Percentiles rank a stretch among this genome's conserved stretches.
phyloP scores from a whole-genome alignment of 129 eudicot species.

The Logfia minima region DNA sequence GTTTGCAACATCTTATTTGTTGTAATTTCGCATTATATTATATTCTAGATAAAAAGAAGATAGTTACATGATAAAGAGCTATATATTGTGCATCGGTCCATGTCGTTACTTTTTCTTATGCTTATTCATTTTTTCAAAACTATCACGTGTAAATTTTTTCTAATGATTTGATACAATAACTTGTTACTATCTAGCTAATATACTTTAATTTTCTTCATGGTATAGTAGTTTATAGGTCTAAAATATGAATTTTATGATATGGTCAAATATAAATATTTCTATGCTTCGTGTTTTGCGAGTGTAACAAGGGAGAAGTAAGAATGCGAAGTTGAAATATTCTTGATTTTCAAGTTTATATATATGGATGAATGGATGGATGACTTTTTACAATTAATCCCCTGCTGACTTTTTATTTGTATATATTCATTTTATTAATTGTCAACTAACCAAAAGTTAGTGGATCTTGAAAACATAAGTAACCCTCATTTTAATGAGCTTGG shows the following conservation, averaged over 20 bases:
- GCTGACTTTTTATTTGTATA: constrained; percentile 29
- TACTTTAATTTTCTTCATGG: no score
- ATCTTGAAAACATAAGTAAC: constrained; percentile 35
- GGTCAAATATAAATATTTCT: background rate
- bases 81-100: background rate
- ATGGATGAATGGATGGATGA: constrained; percentile 23
- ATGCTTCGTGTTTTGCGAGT: background rate
- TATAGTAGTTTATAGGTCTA: no score
- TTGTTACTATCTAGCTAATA: no score
- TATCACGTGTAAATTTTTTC: no score
- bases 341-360: background rate
- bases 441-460: constrained; percentile 24
- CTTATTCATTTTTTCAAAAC: no score
- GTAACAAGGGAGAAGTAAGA: background rate
- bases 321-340: background rate
- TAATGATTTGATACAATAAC: no score
- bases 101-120: background rate
- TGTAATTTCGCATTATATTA: background rate
- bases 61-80: background rate
- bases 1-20: background rate
- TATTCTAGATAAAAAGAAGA: constrained; percentile 13
- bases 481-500: constrained; percentile 33
- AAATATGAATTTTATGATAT: no score
- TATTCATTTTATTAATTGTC: constrained; percentile 26
- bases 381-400: constrained; percentile 12